Evolutionary conservation across 371 early-diverging fungal genomes (phyloP), one percentile per base, ranked within the genome.

Genomic region (Fennellomyces sp.): DNA sequence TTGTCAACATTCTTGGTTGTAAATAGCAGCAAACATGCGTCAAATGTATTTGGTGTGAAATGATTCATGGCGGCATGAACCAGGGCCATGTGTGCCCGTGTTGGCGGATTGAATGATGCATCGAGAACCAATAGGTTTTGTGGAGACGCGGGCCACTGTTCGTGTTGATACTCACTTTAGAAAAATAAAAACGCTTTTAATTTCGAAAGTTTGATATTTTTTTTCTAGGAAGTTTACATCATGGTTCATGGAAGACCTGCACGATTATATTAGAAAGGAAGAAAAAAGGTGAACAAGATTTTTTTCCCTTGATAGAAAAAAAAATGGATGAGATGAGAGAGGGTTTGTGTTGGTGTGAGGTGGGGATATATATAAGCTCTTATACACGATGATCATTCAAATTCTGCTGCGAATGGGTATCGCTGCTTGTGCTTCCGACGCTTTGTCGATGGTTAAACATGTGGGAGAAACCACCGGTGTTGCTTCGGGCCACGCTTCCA

Each of bases 41-140:
- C 77, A 54, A 82, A 85, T 50, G 49, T 58, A 5, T 35, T 17
- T 1, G 56, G 13, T 0, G 80, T 69, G 26, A 64, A 68, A 17
- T 60, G 35, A 2, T 66, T 49, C 8, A 58, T 27, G 5, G 64
- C 41, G n/a, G 41, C 12, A 2, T 31, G 15, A 13, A 86, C 48
- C 0, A 88, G 73, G 13, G 74, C 75, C 33, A 66, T 63, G 63
- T 88, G 89, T 2, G 87, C 87, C 35, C 66, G 63, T 19, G 87
- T 87, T 0, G 89, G 89, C 12, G 89, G 89, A 38, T 88, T 88
- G 65, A 88, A 89, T 5, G 86, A 86, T 2, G 87, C 80, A 60
- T 88, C 89, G 8, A 88, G 75, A 13, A 89, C 68, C 1, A 78
- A 51, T 8, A 78, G 23, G 10, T 38, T 36, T n/a, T n/a, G n/a